Evolutionary conservation across 1,139 yeast genomes (phyloP).

Genomic region (Pichia sp.): DNA sequence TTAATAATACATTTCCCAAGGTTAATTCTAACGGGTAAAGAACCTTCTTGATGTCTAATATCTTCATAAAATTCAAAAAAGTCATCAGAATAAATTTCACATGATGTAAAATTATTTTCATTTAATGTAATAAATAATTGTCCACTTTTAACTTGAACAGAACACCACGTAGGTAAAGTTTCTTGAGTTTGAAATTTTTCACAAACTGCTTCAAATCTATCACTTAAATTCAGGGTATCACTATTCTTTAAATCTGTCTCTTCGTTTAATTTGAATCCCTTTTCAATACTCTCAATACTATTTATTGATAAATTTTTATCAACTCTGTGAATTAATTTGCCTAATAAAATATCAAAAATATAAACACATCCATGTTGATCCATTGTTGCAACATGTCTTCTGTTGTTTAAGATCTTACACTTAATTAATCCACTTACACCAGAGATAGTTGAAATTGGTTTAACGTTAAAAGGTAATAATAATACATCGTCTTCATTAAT

Average conservation of each 20-base stretch:
- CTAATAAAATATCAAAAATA: slow-evolving; percentile 72
- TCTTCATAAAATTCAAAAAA: slow-evolving; percentile 43
- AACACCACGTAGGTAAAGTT: slow-evolving; percentile 84
- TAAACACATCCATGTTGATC: slow-evolving; percentile 71
- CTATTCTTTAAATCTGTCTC: not conserved
- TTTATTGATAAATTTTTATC: slow-evolving; percentile 9
- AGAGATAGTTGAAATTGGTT: slow-evolving; percentile 40
- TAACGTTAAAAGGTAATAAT: slow-evolving; percentile 26
- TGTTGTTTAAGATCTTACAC: slow-evolving; percentile 66
- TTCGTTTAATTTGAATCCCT: not conserved
- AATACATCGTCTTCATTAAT: slow-evolving; percentile 22
- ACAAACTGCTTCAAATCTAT: slow-evolving; percentile 59
- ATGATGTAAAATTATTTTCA: slow-evolving; percentile 47
- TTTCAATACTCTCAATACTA: slow-evolving; percentile 11
- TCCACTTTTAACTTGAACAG: slow-evolving; percentile 80
- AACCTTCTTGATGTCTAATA: not conserved
- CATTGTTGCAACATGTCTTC: slow-evolving; percentile 72
- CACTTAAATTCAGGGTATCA: slow-evolving; percentile 16
- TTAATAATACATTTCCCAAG: slow-evolving; percentile 52
- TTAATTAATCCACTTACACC: slow-evolving; percentile 62
- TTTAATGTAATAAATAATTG: slow-evolving; percentile 63
- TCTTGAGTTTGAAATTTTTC: slow-evolving; percentile 62
- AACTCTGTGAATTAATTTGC: slow-evolving; percentile 29
- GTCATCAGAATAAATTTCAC: slow-evolving; percentile 81
- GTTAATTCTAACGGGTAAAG: slow-evolving; percentile 37